Evolutionary conservation across 495 filamentous ascomycete genomes (phyloP).

Genomic region (Cladorrhinum samala): DNA sequence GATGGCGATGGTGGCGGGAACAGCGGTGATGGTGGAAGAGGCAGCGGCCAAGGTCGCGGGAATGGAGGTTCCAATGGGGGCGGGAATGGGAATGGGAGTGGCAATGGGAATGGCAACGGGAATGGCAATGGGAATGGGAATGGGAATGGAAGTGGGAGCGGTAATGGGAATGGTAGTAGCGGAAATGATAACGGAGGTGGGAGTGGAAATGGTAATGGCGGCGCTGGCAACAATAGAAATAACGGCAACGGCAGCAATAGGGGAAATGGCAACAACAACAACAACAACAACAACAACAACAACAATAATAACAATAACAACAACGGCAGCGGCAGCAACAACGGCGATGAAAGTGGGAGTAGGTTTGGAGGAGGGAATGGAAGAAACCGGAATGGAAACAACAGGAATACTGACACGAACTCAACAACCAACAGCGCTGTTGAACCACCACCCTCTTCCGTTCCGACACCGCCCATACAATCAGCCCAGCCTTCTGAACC

Average conservation of each 20-base stretch:
- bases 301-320: not conserved
- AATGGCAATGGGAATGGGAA: constrained; percentile 8
- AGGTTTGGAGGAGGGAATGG: too few relatives aligned
- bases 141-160: constrained; percentile 10
- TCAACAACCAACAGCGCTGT: not conserved
- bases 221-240: not conserved
- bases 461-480: not conserved
- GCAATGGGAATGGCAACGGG: constrained; percentile 9
- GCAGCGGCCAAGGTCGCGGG: constrained; percentile 7
- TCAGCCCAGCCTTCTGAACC: not conserved
- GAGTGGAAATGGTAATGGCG: constrained; percentile 5
- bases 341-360: not conserved
- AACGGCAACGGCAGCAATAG: constrained; percentile 7
- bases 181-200: constrained; percentile 9
- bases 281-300: not conserved
- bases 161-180: constrained; percentile 12
- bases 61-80: constrained; percentile 10
- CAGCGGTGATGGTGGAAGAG: constrained; percentile 7
- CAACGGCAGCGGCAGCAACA: constrained; percentile 1
- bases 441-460: not conserved
- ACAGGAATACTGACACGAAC: constrained; percentile 1
- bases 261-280: constrained; percentile 1
- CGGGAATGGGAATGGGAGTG: constrained; percentile 14
- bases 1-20: constrained; percentile 2
- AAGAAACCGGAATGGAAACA: not conserved